phyloP scores from a whole-genome alignment of 139 green algal genomes.

The Micractinium conductrix region DNA sequence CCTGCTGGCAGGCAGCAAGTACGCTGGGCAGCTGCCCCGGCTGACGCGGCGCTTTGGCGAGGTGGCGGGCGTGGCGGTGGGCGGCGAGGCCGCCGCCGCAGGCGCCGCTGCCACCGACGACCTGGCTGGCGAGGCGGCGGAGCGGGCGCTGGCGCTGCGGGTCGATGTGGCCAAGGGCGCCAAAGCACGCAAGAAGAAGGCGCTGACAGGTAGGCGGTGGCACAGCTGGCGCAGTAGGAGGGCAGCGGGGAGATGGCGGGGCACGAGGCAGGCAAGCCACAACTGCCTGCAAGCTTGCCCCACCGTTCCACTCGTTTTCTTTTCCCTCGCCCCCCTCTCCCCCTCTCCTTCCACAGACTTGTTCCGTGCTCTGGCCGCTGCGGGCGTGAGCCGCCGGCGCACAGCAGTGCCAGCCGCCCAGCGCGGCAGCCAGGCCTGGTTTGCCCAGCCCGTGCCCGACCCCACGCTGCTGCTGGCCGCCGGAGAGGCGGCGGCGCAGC shows the following conservation, averaged over 20 bases:
- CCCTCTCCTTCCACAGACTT: constrained; percentile 16
- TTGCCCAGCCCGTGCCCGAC: constrained; percentile 31
- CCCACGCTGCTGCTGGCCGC: not conserved
- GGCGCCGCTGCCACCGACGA: constrained; percentile 52
- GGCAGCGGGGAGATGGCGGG: not conserved
- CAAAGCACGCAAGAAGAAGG: constrained; percentile 90
- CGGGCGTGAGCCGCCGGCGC: constrained; percentile 70
- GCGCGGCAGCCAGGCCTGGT: constrained; percentile 56
- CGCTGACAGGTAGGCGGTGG: constrained; percentile 71
- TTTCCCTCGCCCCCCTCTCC: not conserved
- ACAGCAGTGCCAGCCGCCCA: constrained; percentile 68
- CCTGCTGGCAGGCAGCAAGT: constrained; percentile 28
- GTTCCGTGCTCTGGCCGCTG: constrained; percentile 65
- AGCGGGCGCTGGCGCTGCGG: constrained; percentile 62
- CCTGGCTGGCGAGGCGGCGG: constrained; percentile 58
- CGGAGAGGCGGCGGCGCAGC: not conserved
- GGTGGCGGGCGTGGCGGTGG: constrained; percentile 1
- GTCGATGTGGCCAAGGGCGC: constrained; percentile 74
- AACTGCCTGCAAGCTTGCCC: not conserved
- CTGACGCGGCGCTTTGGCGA: constrained; percentile 35
- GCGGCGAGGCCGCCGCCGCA: not conserved
- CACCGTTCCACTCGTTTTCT: not conserved
- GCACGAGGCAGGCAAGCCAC: not conserved
- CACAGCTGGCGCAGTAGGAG: not conserved
- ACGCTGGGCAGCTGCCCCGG: constrained; percentile 28